Conservation (phyloP, 139 green algal genomes). For the Eudorina sp. region DNA sequence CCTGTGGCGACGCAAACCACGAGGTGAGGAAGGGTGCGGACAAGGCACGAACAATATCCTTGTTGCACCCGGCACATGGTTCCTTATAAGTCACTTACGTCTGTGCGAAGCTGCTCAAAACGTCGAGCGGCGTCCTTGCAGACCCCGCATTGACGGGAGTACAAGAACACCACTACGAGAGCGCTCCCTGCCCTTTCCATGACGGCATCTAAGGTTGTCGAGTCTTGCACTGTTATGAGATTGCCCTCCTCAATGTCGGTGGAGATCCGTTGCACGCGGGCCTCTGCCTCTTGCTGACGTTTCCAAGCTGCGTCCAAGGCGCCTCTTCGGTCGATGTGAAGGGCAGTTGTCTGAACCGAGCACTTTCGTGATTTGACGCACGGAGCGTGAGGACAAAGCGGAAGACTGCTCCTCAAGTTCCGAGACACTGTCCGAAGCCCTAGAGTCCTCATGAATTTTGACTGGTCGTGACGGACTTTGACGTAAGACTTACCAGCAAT, state of each 20-base stretch:
- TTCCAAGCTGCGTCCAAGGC: constrained; percentile 16
- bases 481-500: too few species aligned
- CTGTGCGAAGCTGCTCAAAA: constrained; percentile 35
- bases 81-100: too few species aligned
- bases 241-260: constrained; percentile 7
- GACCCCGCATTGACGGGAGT: constrained; percentile 3
- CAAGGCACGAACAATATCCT: too few species aligned
- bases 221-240: neutral
- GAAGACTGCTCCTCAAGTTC: neutral
- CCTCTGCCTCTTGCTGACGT: constrained; percentile 26
- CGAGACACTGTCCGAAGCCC: neutral
- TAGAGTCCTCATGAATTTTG: neutral
- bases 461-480: too few species aligned
- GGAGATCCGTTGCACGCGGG: neutral
- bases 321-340: constrained; percentile 24
- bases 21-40: too few species aligned
- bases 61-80: too few species aligned
- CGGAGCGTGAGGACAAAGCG: neutral
- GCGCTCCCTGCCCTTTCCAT: neutral
- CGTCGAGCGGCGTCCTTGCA: constrained; percentile 36
- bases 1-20: neutral
- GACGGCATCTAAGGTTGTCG: neutral
- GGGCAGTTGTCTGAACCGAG: neutral
- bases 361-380: neutral
- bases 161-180: neutral